A percentile compares a stretch with the other conserved stretches of the same genome.
These are phyloP conservation scores for Trichoderma sp. DNA, from an alignment of 2,329 filamentous ascomycete genomes.

Conservation along the genomic window DNA sequence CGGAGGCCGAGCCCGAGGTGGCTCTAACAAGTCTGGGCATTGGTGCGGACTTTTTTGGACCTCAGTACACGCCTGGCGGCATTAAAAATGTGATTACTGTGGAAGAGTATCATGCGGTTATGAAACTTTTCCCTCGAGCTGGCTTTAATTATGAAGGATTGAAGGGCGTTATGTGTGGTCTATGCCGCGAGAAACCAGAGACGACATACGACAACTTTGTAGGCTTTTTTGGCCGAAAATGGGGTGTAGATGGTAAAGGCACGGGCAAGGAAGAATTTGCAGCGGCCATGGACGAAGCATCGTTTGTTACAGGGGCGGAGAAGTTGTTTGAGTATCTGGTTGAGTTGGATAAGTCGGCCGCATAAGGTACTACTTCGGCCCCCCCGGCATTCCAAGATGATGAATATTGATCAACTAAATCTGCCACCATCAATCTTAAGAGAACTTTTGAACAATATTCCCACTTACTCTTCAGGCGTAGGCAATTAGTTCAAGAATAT, in stretches of 20 bases:
- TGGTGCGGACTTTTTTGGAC: not conserved
- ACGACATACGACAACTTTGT: constrained; percentile 1
- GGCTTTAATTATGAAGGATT: not conserved
- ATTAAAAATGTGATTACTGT: not conserved
- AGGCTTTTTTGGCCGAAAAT: not conserved
- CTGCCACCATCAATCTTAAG: no score
- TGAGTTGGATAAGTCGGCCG: not conserved
- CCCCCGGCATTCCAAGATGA: not conserved
- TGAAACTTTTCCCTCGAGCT: not conserved
- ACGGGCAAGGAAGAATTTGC: not conserved
- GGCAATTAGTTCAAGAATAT: no score
- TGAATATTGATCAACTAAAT: no score
- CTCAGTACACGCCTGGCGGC: not conserved
- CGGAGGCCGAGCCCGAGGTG: not conserved
- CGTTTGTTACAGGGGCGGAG: not conserved
- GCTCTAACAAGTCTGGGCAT: not conserved
- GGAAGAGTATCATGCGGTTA: not conserved
- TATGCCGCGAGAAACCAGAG: not conserved
- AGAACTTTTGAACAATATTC: no score
- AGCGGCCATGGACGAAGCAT: not conserved
- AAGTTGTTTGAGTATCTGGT: not conserved
- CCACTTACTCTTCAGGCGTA: no score
- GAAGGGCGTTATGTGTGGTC: not conserved
- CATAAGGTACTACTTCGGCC: not conserved
- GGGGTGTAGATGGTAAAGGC: not conserved